Percentiles rank a stretch among this genome's conserved stretches.
These are phyloP conservation scores for Corchorus olitorius DNA, from an alignment of 345 rosid species.

Conservation along the genomic window DNA sequence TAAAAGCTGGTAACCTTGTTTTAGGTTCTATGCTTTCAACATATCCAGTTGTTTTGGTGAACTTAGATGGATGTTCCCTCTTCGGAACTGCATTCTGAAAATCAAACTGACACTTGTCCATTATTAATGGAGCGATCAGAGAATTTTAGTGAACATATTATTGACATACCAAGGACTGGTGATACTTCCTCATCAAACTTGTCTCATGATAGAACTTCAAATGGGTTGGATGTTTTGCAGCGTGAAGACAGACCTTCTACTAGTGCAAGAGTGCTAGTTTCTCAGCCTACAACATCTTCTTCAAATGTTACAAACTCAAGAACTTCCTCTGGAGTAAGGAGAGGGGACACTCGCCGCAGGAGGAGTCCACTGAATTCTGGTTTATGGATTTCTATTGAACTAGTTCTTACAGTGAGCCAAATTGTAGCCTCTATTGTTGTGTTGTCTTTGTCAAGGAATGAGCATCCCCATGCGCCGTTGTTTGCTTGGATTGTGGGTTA, in stretches of 20 bases:
- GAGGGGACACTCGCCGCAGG: slow-evolving; percentile 68
- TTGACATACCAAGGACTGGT: slow-evolving; percentile 51
- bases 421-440: slow-evolving; percentile 81
- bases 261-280: slow-evolving; percentile 34
- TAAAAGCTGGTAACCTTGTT: slow-evolving; percentile 10
- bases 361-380: slow-evolving; percentile 97
- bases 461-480: slow-evolving; percentile 78
- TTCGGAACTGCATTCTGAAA: slow-evolving; percentile 47
- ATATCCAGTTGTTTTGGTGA: slow-evolving; percentile 32
- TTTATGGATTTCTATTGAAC: slow-evolving; percentile 86
- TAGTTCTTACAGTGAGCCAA: slow-evolving; percentile 81
- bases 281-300: slow-evolving; percentile 51
- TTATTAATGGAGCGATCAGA: slow-evolving; percentile 78
- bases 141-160: slow-evolving; percentile 55
- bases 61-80: slow-evolving; percentile 84
- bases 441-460: slow-evolving; percentile 72
- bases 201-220: slow-evolving; percentile 57
- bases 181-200: slow-evolving; percentile 49
- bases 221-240: slow-evolving; percentile 51
- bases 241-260: slow-evolving; percentile 54
- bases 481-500: slow-evolving; percentile 91
- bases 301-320: slow-evolving; percentile 55
- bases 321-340: slow-evolving; percentile 45
- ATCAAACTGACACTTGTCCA: slow-evolving; percentile 44
- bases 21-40: slow-evolving; percentile 48